These are phyloP conservation scores for Pythium phragmitis DNA, from an alignment of 352 stramenopile species.

Conservation along the genomic window DNA sequence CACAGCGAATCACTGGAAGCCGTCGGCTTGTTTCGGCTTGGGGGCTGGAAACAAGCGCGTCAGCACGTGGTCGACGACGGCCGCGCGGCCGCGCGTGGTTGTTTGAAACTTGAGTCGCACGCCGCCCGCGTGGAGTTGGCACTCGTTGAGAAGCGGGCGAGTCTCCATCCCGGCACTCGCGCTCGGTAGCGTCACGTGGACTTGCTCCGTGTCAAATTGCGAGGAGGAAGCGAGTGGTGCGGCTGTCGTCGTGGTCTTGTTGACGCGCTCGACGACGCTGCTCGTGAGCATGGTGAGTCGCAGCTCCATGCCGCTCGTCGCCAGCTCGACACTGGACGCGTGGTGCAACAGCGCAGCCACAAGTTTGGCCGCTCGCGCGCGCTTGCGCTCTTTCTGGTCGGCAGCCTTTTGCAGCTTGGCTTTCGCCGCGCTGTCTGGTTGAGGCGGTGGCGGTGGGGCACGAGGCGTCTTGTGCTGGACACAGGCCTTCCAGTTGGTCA, in stretches of 20 bases:
- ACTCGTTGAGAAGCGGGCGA: conserved; percentile 52
- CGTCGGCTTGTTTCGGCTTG: background rate
- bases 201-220: conserved; percentile 44
- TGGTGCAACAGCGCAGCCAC: conserved; percentile 57
- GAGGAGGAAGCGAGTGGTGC: background rate
- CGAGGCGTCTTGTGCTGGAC: conserved; percentile 24
- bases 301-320: conserved; percentile 44
- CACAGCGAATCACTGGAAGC: background rate
- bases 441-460: too few relatives aligned
- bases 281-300: conserved; percentile 46
- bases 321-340: conserved; percentile 50
- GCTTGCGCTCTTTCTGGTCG: conserved; percentile 18
- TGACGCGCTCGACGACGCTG: conserved; percentile 44
- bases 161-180: conserved; percentile 38
- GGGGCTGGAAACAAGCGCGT: conserved; percentile 19
- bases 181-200: conserved; percentile 37
- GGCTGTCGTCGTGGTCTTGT: background rate
- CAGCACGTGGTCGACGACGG: conserved; percentile 51
- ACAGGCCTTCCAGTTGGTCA: conserved; percentile 41
- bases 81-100: conserved; percentile 53
- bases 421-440: too few relatives aligned
- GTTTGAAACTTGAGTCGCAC: conserved; percentile 50
- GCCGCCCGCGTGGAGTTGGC: conserved; percentile 44
- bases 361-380: conserved; percentile 37
- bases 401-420: background rate